Evolutionary conservation across 2,329 filamentous ascomycete species (phyloP), one percentile per base, ranked within the genome.

Genomic region (Elsinoe batatas): DNA sequence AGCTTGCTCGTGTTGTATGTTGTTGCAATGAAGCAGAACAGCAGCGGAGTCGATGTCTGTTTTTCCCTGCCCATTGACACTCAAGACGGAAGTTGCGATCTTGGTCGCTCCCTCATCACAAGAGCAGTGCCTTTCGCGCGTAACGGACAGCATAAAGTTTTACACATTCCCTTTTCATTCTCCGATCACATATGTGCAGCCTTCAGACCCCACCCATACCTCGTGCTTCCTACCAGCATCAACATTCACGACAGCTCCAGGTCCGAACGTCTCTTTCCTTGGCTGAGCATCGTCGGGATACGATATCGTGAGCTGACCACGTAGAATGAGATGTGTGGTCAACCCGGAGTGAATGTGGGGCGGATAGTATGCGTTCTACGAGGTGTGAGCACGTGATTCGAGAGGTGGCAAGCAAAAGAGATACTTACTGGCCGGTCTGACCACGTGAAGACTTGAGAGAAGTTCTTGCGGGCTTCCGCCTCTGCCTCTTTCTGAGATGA

Each of bases 381-480:
- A 17, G 35, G 32, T 22, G 15, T 55, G 22, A 58, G 56, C 40
- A 50, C 46, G 40, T 49, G 18, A 54, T 47, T 42, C 51, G 57
- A 37, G 51, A 53, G 57, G 56, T 22, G 55, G 47, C 33, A 42
- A 57, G 38, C 12, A 5, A 26, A 4, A 20, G 26, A 13, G 54
- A 32, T 20, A 33, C 57, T 66, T 76, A 87, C 84, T 83, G 80
- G 18, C 74, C 71, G 26, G 68, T 88, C 85, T 6, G 78, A 82
- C 84, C 85, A 88, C 2, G 83, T 87, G 60, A 87, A 87, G 64
- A 87, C 83, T 50, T 82, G 75, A 2, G 67, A 61, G 65, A 88
- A 89, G 1, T 85, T 85, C 84, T 79, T 80, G 35, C 75, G 75
- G 22, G 88, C 84, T 64, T 85, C 72, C 50, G 72, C 70, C 66